These are phyloP conservation scores for Mariannaea elegans DNA, from an alignment of 2,329 filamentous ascomycete species.

Conservation along the genomic window DNA sequence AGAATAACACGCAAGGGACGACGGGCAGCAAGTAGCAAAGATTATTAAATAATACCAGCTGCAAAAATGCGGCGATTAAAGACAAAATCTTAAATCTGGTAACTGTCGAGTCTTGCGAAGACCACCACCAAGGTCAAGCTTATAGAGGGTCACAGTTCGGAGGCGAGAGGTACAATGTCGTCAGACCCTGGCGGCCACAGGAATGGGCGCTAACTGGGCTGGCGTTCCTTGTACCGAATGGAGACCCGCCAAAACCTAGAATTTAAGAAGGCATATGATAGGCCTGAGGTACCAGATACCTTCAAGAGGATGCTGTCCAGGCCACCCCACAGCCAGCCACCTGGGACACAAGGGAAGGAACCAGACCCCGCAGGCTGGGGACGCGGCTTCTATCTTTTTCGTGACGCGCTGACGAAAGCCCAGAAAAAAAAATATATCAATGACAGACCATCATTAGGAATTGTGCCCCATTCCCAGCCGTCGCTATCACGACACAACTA, in stretches of 20 bases:
- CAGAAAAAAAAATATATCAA: not conserved
- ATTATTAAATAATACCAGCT: constrained; percentile 20
- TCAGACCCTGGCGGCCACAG: constrained; percentile 37
- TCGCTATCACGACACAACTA: not conserved
- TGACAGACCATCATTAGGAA: not conserved
- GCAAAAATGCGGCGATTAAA: constrained; percentile 20
- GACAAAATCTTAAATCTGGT: not conserved
- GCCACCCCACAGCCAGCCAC: constrained; percentile 5
- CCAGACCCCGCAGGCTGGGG: constrained; percentile 18
- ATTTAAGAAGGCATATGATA: not conserved
- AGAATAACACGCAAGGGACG: not conserved
- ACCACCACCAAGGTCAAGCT: constrained; percentile 29
- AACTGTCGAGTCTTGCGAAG: constrained; percentile 22
- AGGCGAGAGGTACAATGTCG: constrained; percentile 41
- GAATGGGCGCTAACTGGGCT: constrained; percentile 22
- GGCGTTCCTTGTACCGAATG: constrained; percentile 28
- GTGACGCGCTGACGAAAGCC: constrained; percentile 8
- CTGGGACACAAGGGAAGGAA: not conserved
- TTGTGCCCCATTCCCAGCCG: not conserved
- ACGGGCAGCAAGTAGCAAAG: constrained; percentile 10
- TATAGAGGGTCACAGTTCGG: constrained; percentile 18
- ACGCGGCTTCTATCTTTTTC: constrained; percentile 17
- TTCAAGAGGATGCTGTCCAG: constrained; percentile 7
- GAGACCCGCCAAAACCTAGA: not conserved
- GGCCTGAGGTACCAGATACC: constrained; percentile 13